A percentile compares a stretch with the other conserved stretches of the same genome.
phyloP scores from a whole-genome alignment of 1,284 basidiomycete genomes.

The Moesziomyces sp. region DNA sequence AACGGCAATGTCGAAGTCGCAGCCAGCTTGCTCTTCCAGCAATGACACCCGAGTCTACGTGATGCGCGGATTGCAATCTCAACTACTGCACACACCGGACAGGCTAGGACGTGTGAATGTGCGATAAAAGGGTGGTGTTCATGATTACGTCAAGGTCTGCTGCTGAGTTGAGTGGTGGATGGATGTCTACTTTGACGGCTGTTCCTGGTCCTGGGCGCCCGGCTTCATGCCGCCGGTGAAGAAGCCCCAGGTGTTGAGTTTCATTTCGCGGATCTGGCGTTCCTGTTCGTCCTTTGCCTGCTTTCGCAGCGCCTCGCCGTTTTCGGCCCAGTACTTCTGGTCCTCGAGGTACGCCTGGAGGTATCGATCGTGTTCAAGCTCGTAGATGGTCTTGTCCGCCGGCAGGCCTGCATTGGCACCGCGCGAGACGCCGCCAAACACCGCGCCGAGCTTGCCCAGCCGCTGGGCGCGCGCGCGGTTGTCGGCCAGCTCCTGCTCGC shows the following conservation, averaged over 20 bases:
- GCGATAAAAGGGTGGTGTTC: no score
- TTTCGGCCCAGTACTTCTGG: slow-evolving; percentile 83
- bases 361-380: slow-evolving; percentile 86
- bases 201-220: background rate
- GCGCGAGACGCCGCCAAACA: slow-evolving; percentile 73
- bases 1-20: slow-evolving; percentile 88
- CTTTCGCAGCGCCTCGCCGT: slow-evolving; percentile 83
- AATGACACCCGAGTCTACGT: slow-evolving; percentile 13
- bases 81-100: no score
- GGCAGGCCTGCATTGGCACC: slow-evolving; percentile 14
- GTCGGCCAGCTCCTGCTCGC: slow-evolving; percentile 74
- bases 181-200: background rate
- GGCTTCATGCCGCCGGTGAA: slow-evolving; percentile 40
- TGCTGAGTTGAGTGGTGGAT: no score
- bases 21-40: slow-evolving; percentile 81
- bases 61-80: no score
- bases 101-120: no score
- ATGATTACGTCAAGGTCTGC: no score
- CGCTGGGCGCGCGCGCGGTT: slow-evolving; percentile 29
- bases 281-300: slow-evolving; percentile 84
- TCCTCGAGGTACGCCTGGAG: slow-evolving; percentile 86
- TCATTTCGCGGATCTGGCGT: slow-evolving; percentile 74
- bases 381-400: slow-evolving; percentile 78
- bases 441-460: slow-evolving; percentile 58
- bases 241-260: slow-evolving; percentile 62